These are phyloP conservation scores for Medicago arabica DNA, from an alignment of 306 rosid genomes.

Conservation along the genomic window DNA sequence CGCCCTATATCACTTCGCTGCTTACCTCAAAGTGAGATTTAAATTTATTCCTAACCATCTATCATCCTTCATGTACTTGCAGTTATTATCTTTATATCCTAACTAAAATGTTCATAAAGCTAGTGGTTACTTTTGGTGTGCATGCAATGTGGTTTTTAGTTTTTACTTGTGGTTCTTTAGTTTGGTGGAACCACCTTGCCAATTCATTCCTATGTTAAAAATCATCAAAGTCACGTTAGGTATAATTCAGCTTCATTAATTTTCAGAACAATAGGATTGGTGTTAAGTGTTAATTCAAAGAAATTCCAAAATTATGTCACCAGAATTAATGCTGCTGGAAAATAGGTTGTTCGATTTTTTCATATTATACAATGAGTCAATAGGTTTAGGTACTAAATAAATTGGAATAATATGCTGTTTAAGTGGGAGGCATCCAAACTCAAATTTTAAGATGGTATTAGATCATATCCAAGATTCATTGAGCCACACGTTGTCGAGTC, in stretches of 20 bases:
- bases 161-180: constrained; percentile 14
- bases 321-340: not conserved
- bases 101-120: constrained; percentile 29
- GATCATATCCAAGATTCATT: too few species aligned
- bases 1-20: constrained; percentile 44
- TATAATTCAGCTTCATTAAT: constrained; percentile 14
- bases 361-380: not conserved
- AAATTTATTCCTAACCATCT: not conserved
- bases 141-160: not conserved
- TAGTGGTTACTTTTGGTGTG: constrained; percentile 34
- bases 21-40: constrained; percentile 57
- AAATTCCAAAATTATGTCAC: not conserved
- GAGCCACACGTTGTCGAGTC: too few species aligned
- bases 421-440: too few species aligned
- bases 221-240: constrained; percentile 22
- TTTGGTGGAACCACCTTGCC: constrained; percentile 48
- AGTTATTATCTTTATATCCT: not conserved
- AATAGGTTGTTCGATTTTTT: not conserved
- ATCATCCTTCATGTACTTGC: constrained; percentile 9
- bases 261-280: not conserved
- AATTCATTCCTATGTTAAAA: constrained; percentile 48
- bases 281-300: not conserved
- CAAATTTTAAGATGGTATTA: too few species aligned
- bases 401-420: not conserved
- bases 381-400: not conserved